Conservation (phyloP, 1,139 yeast species). For the Pichia sp. region DNA sequence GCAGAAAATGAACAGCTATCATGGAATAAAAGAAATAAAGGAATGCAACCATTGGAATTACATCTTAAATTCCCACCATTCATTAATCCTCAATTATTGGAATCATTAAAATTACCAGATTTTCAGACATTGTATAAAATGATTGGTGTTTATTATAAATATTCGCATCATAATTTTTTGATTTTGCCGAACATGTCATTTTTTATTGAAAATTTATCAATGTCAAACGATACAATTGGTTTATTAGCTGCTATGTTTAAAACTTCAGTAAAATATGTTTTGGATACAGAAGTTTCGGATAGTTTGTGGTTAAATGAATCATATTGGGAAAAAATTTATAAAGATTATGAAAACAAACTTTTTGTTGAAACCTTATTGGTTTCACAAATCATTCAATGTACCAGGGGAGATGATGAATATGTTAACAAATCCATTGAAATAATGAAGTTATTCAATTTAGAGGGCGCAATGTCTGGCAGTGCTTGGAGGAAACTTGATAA, state of each 20-base stretch:
- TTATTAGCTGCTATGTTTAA: constrained; percentile 39
- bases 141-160: constrained; percentile 43
- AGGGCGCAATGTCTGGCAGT: background rate
- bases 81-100: constrained; percentile 28
- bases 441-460: constrained; percentile 28
- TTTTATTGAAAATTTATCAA: constrained; percentile 33
- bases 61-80: constrained; percentile 7
- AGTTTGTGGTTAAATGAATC: constrained; percentile 31
- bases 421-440: constrained; percentile 24
- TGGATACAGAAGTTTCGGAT: constrained; percentile 27
- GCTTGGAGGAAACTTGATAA: background rate
- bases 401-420: constrained; percentile 26
- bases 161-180: constrained; percentile 41
- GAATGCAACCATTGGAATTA: constrained; percentile 4
- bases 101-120: constrained; percentile 38
- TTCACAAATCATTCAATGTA: constrained; percentile 23
- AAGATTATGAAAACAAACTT: constrained; percentile 35
- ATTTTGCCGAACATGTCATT: constrained; percentile 38
- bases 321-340: constrained; percentile 37
- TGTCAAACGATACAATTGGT: constrained; percentile 36
- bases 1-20: background rate
- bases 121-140: constrained; percentile 34
- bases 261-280: constrained; percentile 30
- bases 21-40: background rate
- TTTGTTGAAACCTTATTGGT: constrained; percentile 22